phyloP scores from a whole-genome alignment of 345 rosid genomes.

The Citropsis articulata region DNA sequence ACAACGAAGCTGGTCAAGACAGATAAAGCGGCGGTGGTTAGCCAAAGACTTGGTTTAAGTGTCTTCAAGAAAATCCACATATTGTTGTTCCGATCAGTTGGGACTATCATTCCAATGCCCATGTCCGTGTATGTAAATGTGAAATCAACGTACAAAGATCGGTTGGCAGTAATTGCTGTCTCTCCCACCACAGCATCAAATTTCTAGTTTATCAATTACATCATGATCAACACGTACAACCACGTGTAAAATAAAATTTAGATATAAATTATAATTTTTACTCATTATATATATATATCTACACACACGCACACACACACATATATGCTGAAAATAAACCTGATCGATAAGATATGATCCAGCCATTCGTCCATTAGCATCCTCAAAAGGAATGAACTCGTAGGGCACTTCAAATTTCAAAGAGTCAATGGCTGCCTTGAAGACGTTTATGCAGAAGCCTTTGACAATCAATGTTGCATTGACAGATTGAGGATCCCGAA shows the following conservation, averaged over 20 bases:
- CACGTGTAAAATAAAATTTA: neutral
- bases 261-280: too few species aligned
- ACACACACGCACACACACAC: too few species aligned
- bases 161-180: neutral
- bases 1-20: slow-evolving; percentile 23
- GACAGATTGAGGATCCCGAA: slow-evolving; percentile 1
- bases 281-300: too few species aligned
- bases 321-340: slow-evolving; percentile 26
- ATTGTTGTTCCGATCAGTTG: slow-evolving; percentile 10
- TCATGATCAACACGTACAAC: too few species aligned
- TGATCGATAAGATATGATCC: slow-evolving; percentile 25
- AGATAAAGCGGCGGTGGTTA: slow-evolving; percentile 14
- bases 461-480: neutral
- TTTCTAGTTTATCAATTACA: neutral
- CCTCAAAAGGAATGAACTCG: slow-evolving; percentile 19
- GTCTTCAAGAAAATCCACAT: slow-evolving; percentile 27
- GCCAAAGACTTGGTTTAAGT: slow-evolving; percentile 21
- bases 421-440: slow-evolving; percentile 23
- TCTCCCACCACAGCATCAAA: neutral
- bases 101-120: slow-evolving; percentile 20
- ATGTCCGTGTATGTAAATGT: slow-evolving; percentile 35
- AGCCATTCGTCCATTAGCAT: neutral
- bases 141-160: slow-evolving; percentile 43
- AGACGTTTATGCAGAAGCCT: slow-evolving; percentile 41
- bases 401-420: slow-evolving; percentile 23